Evolutionary conservation across 2,329 filamentous ascomycete species (phyloP).

Genomic region (Metarhizium anisopliae): DNA sequence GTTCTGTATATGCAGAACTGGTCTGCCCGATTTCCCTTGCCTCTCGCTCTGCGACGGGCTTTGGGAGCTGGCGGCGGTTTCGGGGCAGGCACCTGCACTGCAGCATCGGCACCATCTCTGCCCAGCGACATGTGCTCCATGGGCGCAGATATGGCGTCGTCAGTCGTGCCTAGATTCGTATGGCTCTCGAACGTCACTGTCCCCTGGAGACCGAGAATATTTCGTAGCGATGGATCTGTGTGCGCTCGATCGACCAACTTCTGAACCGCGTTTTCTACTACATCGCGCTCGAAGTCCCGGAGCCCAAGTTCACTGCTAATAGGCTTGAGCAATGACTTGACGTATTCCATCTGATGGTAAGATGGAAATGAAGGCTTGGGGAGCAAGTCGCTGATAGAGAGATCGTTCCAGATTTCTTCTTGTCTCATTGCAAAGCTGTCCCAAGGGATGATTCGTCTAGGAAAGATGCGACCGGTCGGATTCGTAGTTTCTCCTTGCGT

Average conservation of each 20-base stretch:
- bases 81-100: no score
- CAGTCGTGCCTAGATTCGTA: slow-evolving; percentile 20
- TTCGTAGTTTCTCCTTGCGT: slow-evolving; percentile 25
- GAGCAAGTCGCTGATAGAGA: slow-evolving; percentile 18
- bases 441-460: slow-evolving; percentile 27
- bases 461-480: slow-evolving; percentile 22
- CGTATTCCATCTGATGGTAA: slow-evolving; percentile 23
- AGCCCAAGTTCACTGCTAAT: slow-evolving; percentile 27
- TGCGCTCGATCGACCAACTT: slow-evolving; percentile 21
- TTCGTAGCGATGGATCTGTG: slow-evolving; percentile 18
- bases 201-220: slow-evolving; percentile 20
- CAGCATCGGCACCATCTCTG: no score
- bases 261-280: slow-evolving; percentile 26
- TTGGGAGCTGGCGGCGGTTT: no score
- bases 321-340: slow-evolving; percentile 18
- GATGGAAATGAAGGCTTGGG: slow-evolving; percentile 21
- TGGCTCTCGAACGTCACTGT: slow-evolving; percentile 28
- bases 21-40: no score
- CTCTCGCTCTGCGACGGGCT: no score
- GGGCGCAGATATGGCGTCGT: no score
- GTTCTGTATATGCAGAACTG: no score
- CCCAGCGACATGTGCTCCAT: no score
- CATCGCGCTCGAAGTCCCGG: slow-evolving; percentile 22
- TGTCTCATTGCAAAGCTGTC: slow-evolving; percentile 21
- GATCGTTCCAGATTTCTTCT: slow-evolving; percentile 21